Base-by-base conservation (phyloP, 2,329 filamentous ascomycete genomes). In the Orbilia brochopaga region DNA sequence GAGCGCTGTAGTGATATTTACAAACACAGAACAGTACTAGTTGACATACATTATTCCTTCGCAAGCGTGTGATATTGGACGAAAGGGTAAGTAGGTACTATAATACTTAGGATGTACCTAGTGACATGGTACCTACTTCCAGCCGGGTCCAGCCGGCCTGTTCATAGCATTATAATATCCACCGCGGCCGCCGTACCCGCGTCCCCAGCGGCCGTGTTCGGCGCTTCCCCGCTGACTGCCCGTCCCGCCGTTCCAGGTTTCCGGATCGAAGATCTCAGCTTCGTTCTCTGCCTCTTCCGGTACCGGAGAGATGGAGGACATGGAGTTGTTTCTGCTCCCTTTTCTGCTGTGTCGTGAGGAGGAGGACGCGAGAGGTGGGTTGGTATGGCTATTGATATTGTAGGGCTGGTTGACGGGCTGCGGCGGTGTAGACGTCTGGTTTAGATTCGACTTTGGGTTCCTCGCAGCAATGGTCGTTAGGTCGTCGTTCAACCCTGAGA, bases 131-230 rank as follows among this genome's bases (percentile, higher is more conserved):
- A n/a, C n/a, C n/a, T n/a, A n/a, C n/a, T 11, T 17, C 19, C 44
- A 23, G 4, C 19, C 44, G 17, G 7, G 11, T 17, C 8, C 44
- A 6, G n/a, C 30, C 13, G 57, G 19, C 40, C 17, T 42, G 11
- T 54, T 51, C 17, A 27, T 23, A 17, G 40, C 35, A 32, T 56
- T 58, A 48, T 73, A 21, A 50, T 73, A 73, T 11, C 69, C 69
- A 1, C 69, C 69, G 7, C 69, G 52, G 15, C 69, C 69, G 8
- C 69, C 69, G 23, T 62, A 73, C 0, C 69, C 69, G 30, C 62
- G 52, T 3, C 69, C 69, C 69, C 69, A 73, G n/a, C 37, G 58
- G 46, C 57, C 52, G 37, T 37, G 51, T 4, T 67, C 63, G 10
- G 35, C 24, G 46, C 63, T 67, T 37, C 48, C 63, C 11, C 27